Conservation (phyloP, 139 green algal genomes). For the Coelastrella sp. region DNA sequence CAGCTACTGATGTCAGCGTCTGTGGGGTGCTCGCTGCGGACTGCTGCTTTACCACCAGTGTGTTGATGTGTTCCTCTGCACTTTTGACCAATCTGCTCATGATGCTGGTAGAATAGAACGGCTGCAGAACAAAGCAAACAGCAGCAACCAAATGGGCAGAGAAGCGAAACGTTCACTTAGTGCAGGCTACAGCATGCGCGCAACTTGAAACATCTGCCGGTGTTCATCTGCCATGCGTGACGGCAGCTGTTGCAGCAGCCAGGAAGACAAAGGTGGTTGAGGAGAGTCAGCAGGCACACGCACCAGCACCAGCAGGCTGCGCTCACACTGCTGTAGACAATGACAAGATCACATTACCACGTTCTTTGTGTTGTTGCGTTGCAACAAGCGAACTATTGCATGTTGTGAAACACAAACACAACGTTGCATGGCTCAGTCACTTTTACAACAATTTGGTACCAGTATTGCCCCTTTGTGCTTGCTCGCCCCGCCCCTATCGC, state of each 20-base stretch:
- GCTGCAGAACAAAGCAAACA: conserved; percentile 50
- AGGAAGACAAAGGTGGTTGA: no score
- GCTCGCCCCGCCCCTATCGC: no score
- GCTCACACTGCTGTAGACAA: background rate
- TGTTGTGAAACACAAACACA: no score
- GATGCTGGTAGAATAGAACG: conserved; percentile 78
- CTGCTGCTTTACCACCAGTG: conserved; percentile 40
- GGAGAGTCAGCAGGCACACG: background rate
- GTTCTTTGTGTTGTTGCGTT: no score
- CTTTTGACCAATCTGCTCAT: conserved; percentile 76
- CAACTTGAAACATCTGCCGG: no score
- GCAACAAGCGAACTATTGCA: no score
- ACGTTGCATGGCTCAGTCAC: no score
- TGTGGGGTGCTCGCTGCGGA: background rate
- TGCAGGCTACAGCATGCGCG: no score
- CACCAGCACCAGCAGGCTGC: background rate
- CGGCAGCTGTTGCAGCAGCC: no score
- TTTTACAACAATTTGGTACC: background rate
- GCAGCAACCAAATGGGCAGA: background rate
- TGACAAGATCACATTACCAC: background rate
- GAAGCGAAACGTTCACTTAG: background rate
- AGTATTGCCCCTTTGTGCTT: background rate
- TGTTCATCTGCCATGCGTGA: no score
- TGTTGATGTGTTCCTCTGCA: conserved; percentile 69
- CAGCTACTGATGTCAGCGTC: background rate